phyloP scores from a whole-genome alignment of 2,329 filamentous ascomycete species.

The Fusarium sp. region DNA sequence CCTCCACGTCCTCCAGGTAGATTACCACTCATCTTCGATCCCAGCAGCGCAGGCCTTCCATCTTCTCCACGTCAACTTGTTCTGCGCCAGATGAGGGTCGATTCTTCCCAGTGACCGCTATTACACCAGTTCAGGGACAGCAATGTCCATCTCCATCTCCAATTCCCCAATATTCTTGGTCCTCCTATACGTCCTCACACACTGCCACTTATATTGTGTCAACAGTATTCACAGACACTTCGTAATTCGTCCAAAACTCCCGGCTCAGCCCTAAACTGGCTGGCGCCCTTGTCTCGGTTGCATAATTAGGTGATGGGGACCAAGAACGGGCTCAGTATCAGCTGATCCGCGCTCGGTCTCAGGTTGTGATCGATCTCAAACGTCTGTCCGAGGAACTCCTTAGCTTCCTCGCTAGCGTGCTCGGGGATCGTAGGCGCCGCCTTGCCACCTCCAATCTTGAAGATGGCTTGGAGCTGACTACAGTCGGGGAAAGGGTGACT shows the following conservation, averaged over 20 bases:
- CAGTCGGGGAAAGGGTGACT: conserved; percentile 96
- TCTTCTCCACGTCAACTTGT: neutral
- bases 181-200: neutral
- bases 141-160: neutral
- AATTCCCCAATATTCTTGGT: neutral
- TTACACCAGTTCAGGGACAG: neutral
- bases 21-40: conserved; percentile 10
- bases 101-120: conserved; percentile 3
- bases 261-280: neutral
- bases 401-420: conserved; percentile 84
- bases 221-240: conserved; percentile 1
- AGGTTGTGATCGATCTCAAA: conserved; percentile 97
- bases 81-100: neutral
- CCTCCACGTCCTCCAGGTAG: neutral
- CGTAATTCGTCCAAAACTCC: conserved; percentile 9
- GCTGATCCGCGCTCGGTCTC: conserved; percentile 89
- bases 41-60: neutral
- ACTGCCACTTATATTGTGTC: neutral
- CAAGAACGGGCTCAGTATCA: conserved; percentile 86
- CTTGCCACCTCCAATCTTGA: conserved; percentile 93
- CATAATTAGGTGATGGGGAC: conserved; percentile 69
- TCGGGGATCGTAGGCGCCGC: conserved; percentile 91
- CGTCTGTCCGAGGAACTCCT: conserved; percentile 84
- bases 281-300: neutral
- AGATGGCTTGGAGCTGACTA: conserved; percentile 96